Base-by-base conservation (phyloP, 371 early-diverging fungal species). In the Thermomucor indicae-seudaticae region DNA sequence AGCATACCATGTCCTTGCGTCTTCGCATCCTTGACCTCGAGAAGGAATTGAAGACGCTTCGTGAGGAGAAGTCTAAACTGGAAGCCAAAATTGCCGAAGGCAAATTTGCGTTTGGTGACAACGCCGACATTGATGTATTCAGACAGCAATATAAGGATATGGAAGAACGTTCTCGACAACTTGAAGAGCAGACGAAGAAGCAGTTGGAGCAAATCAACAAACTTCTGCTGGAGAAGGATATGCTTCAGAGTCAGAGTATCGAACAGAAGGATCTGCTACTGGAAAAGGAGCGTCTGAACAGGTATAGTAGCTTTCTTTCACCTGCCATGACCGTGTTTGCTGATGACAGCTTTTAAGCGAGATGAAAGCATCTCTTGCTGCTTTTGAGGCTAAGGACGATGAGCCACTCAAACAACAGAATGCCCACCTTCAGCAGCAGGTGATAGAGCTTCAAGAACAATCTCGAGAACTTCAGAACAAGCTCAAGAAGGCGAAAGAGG, bases 401-500 rank as follows among this genome's bases (percentile, higher is more conserved):
- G 75, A 79, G 20, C 72, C 79, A 4, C 73, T 84, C 29, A 75
- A 80, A 53, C 77, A 78, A 23, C 80, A 78, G 22, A 60, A 65
- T 39, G 81, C 79, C 14, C 75, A 77, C 27, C 68, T 83, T 46
- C 81, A 81, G 46, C 64, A 70, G 31, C 66, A 72, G 50, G 41
- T 71, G 5, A 73, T 74, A 7, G 70, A 79, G 48, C 55, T 84
- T 16, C 81, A 81, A 47, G 83, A 88, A 53, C 71, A 86, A 20
- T 70, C 84, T 31, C 62, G 72, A 25, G 85, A 85, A 31, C 46
- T 72, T 5, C 75, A 74, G 38, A 27, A 67, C 55, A 79, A 73
- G 56, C 57, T 88, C 29, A 85, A 85, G 57, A 86, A 84, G 52
- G 86, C 90, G 11, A 87, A 87, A 63, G 89, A 88, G 64, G 83